Evolutionary conservation across 208 protist species (phyloP), one percentile per base, ranked within the genome.

Genomic region (Leishmania major): DNA sequence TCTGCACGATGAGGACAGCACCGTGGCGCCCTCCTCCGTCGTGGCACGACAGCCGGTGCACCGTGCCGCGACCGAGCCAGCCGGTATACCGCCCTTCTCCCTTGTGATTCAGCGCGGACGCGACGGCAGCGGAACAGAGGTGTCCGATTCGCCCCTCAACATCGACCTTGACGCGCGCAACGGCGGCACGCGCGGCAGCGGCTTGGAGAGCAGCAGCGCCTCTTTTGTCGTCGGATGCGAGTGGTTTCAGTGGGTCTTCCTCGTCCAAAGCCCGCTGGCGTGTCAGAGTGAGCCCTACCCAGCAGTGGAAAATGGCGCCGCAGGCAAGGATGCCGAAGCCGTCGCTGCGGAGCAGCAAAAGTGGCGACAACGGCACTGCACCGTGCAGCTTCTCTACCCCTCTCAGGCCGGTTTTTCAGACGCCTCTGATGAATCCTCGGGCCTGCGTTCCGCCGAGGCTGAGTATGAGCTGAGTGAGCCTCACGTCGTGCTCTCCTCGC

Each of bases 181-280:
- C 35, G 3, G 31, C 31, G 35, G 25, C 40, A 51, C 49, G 13
- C 8, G 40, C 55, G 2, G 25, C 74, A 47, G 22, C 40, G 40
- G 40, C 49, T 31, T 6, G 10, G 74, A 78, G 37, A 45, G 4
- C 35, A 43, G 19, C 57, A 66, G 55, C 75, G 8, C 75, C 51
- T 78, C 35, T 31, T 69, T 90, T 67, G 87, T 90, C 28, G 60
- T 90, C n/a, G 87, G 87, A 66, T 90, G 87, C 73, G 82, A 87
- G 75, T 81, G 80, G 78, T 82, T 82, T 60, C 85, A 88, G 84
- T 87, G 85, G 84, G 82, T 87, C 11, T 90, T 85, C 49, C 77
- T 88, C 0, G 75, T 71, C 10, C 77, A 77, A 35, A 78, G 79
- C 25, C 77, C 80, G 49, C 64, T 90, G 53, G 87, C 87, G 51